Evolutionary conservation across 1,284 basidiomycete genomes (phyloP), one percentile per base, ranked within the genome.

Genomic region (Ustilago lituana): DNA sequence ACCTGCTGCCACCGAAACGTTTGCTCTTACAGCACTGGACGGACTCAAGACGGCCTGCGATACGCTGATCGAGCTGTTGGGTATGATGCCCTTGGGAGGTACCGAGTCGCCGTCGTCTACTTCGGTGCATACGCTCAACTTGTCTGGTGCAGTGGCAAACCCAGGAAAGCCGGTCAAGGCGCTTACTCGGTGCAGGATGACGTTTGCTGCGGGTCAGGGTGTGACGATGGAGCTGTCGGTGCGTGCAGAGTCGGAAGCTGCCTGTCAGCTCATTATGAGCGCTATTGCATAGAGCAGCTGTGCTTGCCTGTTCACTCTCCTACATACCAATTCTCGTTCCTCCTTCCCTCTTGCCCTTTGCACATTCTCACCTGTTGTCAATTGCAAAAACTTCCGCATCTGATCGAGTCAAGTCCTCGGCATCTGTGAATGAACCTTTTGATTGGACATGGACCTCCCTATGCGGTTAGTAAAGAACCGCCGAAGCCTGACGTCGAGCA

Each of bases 191-290:
- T 92, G 91, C 84, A 87, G 95, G 67, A 99, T 98, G 96, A 97
- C 94, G 19, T 97, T 89, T 84, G 89, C 91, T 45, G 86, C 89
- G 57, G 92, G 90, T 8, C 87, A 91, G 68, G 96, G 96, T 14
- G 96, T 99, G n/a, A 96, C 93, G 36, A 85, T 99, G 71, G 95
- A 98, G 85, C 85, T 99, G 48, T 87, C 87, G 17, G 94, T 96
- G n/a, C 88, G 95, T 45, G 93, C 93, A 48, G 94, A 98, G 82
- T 89, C 90, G 83, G 89, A 92, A 80, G 88, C 88, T 67, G 91
- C 90, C 22, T 93, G 91, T 77, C 87, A 89, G 75, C 87, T 99
- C 56, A 90, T 98, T 33, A 87, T 98, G 70, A 88, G 90, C 36
- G 95, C 96, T 45, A 94, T 99, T 81, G 75, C 75, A 9, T 77